A percentile compares a stretch with the other conserved stretches of the same genome.
Conservation (phyloP, 495 filamentous ascomycete species). For the Xylaria curta region DNA sequence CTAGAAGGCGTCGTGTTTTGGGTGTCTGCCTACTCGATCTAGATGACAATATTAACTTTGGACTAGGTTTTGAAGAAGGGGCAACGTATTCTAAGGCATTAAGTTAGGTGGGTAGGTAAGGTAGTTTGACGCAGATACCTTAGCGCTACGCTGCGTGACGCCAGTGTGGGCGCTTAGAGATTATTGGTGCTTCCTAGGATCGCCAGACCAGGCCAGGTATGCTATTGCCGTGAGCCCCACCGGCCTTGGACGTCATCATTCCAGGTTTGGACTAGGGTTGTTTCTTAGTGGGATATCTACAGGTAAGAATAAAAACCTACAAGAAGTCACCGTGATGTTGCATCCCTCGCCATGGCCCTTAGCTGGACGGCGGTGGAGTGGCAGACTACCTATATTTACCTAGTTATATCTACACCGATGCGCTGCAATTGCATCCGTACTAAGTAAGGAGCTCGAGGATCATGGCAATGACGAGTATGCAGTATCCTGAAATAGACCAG, state of each 20-base stretch:
- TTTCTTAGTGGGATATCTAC: background rate
- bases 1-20: background rate
- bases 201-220: background rate
- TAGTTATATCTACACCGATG: background rate
- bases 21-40: background rate
- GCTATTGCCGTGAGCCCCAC: slow-evolving; percentile 2
- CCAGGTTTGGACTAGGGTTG: background rate
- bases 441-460: background rate
- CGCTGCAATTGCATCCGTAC: background rate
- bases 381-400: background rate
- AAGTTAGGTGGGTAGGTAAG: background rate
- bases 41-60: slow-evolving; percentile 7
- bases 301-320: too few relatives aligned
- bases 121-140: background rate
- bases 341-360: too few relatives aligned
- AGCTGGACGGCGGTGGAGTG: too few relatives aligned
- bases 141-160: slow-evolving; percentile 1
- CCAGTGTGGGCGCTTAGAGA: slow-evolving; percentile 14
- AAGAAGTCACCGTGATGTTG: too few relatives aligned
- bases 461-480: background rate
- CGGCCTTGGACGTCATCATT: background rate
- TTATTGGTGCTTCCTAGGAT: too few relatives aligned
- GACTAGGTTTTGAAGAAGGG: slow-evolving; percentile 9
- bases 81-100: background rate
- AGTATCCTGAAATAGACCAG: slow-evolving; percentile 2